A percentile compares a stretch with the other conserved stretches of the same genome.
These are phyloP conservation scores for Stachybotrys chlorohalonatus DNA, from an alignment of 2,329 filamentous ascomycete genomes.

Conservation along the genomic window DNA sequence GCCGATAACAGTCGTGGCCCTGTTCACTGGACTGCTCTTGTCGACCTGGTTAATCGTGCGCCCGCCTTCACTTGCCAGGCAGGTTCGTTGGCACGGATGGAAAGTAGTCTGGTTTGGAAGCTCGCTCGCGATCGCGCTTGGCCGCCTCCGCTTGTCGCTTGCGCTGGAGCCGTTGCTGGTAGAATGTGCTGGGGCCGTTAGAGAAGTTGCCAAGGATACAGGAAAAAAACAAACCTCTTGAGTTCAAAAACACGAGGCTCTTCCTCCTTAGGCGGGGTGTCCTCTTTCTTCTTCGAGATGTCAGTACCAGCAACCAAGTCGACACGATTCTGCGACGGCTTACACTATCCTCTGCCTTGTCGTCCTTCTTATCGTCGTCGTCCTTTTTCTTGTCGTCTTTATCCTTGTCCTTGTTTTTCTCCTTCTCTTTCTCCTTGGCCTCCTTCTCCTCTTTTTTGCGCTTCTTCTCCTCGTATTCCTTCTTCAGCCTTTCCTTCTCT, in stretches of 20 bases:
- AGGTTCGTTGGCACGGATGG: slow-evolving; percentile 69
- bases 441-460: slow-evolving; percentile 59
- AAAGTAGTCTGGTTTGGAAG: slow-evolving; percentile 72
- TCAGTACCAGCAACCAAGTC: not conserved
- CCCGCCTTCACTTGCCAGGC: slow-evolving; percentile 22
- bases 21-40: no score
- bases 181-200: slow-evolving; percentile 56
- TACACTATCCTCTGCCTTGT: slow-evolving; percentile 8
- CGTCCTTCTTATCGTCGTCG: slow-evolving; percentile 24
- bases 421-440: slow-evolving; percentile 42
- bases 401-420: slow-evolving; percentile 35
- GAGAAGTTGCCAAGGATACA: accelerated
- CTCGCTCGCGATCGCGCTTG: slow-evolving; percentile 70
- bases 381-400: slow-evolving; percentile 30
- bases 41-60: not conserved
- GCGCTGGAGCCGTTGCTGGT: slow-evolving; percentile 73
- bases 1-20: no score
- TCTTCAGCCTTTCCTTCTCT: slow-evolving; percentile 56
- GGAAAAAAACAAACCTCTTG: slow-evolving; percentile 50
- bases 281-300: slow-evolving; percentile 10
- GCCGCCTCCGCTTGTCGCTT: slow-evolving; percentile 46
- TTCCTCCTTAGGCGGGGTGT: slow-evolving; percentile 37
- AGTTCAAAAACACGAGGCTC: slow-evolving; percentile 75
- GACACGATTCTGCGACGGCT: not conserved
- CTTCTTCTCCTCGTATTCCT: slow-evolving; percentile 68